Evolutionary conservation across 1,284 basidiomycete species (phyloP).

Genomic region (Schizopora paradoxa): DNA sequence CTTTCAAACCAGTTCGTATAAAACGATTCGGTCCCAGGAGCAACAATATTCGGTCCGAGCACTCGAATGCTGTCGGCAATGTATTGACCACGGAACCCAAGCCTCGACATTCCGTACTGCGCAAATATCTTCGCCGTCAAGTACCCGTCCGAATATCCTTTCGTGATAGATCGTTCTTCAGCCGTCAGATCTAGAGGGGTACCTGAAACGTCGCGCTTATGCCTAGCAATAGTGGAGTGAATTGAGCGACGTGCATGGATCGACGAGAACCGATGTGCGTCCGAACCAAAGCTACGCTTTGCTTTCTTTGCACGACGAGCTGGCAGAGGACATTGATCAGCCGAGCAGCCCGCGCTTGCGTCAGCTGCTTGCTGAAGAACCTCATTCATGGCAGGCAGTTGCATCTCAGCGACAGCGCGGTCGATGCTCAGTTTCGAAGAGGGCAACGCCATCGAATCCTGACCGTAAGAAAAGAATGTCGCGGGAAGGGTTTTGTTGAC

Average conservation of each 20-base stretch:
- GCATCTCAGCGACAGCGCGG: conserved; percentile 15
- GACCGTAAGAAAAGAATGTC: conserved; percentile 51
- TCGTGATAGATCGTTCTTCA: conserved; percentile 27
- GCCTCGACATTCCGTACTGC: conserved; percentile 44
- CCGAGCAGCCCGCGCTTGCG: not conserved
- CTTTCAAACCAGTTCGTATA: conserved; percentile 44
- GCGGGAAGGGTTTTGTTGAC: conserved; percentile 51
- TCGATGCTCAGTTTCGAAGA: conserved; percentile 11
- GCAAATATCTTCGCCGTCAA: conserved; percentile 59
- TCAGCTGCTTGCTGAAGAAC: conserved; percentile 8
- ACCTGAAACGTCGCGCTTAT: conserved; percentile 5
- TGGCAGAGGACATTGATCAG: too few relatives aligned
- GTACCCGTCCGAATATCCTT: conserved; percentile 63
- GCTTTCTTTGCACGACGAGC: not conserved
- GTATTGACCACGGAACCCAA: conserved; percentile 65
- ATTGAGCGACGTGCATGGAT: conserved; percentile 12
- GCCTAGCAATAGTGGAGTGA: not conserved
- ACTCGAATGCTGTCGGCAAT: conserved; percentile 43
- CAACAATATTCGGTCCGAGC: conserved; percentile 34
- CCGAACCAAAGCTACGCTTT: conserved; percentile 3
- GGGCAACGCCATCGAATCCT: conserved; percentile 22
- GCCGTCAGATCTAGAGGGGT: conserved; percentile 15
- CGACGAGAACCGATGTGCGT: conserved; percentile 9
- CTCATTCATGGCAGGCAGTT: conserved; percentile 15
- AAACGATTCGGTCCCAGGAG: conserved; percentile 35